These are phyloP conservation scores for Centella asiatica DNA, from an alignment of 129 eudicot genomes.

Conservation along the genomic window DNA sequence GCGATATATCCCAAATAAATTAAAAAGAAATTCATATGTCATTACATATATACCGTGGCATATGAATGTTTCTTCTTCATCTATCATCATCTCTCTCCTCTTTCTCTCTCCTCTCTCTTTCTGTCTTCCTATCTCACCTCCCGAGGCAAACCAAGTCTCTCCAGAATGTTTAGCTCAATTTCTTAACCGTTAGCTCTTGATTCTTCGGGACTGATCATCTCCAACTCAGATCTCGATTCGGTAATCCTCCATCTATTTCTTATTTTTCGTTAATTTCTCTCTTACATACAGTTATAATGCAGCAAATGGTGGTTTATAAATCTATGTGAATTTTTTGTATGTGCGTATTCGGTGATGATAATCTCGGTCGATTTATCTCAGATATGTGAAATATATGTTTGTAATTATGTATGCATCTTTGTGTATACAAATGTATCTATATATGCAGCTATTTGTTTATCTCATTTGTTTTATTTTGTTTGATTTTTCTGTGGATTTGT, in stretches of 20 bases:
- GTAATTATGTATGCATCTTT: too few relatives aligned
- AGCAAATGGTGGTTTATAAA: neutral
- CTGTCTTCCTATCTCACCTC: neutral
- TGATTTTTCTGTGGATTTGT: neutral
- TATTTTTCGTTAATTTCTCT: neutral
- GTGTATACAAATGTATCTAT: neutral
- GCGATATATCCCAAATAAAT: too few relatives aligned
- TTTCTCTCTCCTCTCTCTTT: neutral
- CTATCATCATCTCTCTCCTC: too few relatives aligned
- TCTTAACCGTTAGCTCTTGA: neutral
- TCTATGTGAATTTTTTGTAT: neutral
- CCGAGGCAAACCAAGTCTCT: neutral
- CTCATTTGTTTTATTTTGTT: neutral
- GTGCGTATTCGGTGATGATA: neutral
- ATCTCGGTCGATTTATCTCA: neutral
- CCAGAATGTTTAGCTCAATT: neutral
- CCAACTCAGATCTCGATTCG: neutral
- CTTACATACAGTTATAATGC: neutral
- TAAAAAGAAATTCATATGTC: too few relatives aligned
- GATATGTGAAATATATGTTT: neutral
- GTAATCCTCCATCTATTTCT: neutral
- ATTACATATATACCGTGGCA: too few relatives aligned
- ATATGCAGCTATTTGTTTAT: neutral
- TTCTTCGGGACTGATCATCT: neutral
- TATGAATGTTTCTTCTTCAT: neutral